Percentiles rank a stretch among this genome's conserved stretches.
Conservation (phyloP, 331 rosid species). For the Stylosanthes scabra region DNA sequence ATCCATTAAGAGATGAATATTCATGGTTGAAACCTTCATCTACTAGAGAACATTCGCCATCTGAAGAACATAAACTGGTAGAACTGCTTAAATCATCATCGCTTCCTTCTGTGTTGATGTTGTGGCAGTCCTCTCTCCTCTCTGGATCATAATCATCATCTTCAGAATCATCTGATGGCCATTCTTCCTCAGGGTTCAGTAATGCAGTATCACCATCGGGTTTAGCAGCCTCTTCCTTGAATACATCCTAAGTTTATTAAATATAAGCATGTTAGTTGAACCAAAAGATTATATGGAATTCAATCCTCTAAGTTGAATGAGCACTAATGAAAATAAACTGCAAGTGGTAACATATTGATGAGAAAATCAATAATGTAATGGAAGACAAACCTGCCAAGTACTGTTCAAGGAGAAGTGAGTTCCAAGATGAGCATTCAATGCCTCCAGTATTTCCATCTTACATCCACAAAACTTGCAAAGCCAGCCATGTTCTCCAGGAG, state of each 20-base stretch:
- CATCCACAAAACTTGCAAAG: constrained; percentile 83
- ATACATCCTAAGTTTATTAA: constrained; percentile 61
- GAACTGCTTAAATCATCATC: constrained; percentile 49
- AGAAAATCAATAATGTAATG: neutral
- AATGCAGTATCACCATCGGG: constrained; percentile 61
- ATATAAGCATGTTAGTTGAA: constrained; percentile 27
- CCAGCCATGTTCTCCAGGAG: constrained; percentile 85
- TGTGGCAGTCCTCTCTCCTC: constrained; percentile 55
- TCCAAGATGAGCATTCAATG: constrained; percentile 84
- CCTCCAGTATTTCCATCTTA: constrained; percentile 78
- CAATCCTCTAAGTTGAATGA: neutral
- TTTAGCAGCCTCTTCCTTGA: constrained; percentile 81
- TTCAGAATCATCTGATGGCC: constrained; percentile 92
- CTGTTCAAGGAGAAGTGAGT: constrained; percentile 65
- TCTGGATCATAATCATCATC: constrained; percentile 86
- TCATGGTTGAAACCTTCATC: constrained; percentile 44
- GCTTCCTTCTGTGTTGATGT: constrained; percentile 47
- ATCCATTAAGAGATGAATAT: constrained; percentile 42
- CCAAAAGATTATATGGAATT: constrained; percentile 10
- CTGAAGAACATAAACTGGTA: constrained; percentile 57
- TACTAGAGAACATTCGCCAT: constrained; percentile 42
- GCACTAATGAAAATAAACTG: neutral
- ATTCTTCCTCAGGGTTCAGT: constrained; percentile 67
- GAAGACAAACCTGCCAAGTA: constrained; percentile 71
- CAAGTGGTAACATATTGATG: neutral